Conservation (phyloP, 2,329 filamentous ascomycete genomes). For the Teratosphaeria epicoccoides region DNA sequence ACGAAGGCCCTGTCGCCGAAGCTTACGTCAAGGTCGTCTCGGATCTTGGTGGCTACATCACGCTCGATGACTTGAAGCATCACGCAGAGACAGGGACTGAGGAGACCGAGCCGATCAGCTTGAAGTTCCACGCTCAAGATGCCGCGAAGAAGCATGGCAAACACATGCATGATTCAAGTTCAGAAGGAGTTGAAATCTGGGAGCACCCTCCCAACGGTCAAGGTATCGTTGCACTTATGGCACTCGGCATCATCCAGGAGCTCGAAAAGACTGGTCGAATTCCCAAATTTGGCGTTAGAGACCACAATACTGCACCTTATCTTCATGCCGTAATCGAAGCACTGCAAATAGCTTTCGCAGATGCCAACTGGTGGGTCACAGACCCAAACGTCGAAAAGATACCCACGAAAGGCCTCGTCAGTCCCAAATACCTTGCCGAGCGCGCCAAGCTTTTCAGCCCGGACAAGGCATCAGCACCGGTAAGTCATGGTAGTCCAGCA, state of each 20-base stretch:
- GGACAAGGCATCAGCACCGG: constrained; percentile 39
- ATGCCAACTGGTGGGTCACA: constrained; percentile 80
- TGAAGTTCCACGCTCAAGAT: constrained; percentile 46
- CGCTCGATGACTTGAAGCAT: constrained; percentile 66
- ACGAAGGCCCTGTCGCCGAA: constrained; percentile 71
- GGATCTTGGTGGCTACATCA: constrained; percentile 65
- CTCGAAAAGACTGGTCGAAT: constrained; percentile 68
- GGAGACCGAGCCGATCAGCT: constrained; percentile 71
- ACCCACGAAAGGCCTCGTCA: constrained; percentile 60
- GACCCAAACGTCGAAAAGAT: constrained; percentile 66
- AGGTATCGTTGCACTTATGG: constrained; percentile 89
- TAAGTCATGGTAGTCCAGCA: constrained; percentile 70
- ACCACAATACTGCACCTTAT: constrained; percentile 67
- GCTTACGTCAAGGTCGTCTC: constrained; percentile 68
- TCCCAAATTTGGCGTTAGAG: constrained; percentile 53
- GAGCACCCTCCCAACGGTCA: constrained; percentile 96
- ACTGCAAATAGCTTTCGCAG: constrained; percentile 80
- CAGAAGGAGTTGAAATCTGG: constrained; percentile 68
- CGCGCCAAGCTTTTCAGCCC: constrained; percentile 54
- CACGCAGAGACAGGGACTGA: constrained; percentile 67
- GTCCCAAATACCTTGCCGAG: constrained; percentile 60
- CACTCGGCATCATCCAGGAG: constrained; percentile 80
- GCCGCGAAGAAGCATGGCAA: constrained; percentile 42
- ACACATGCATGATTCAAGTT: constrained; percentile 34
- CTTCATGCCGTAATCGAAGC: constrained; percentile 82